These are phyloP conservation scores for Chaetomium cochliodes DNA, from an alignment of 495 filamentous ascomycete species.

Conservation along the genomic window DNA sequence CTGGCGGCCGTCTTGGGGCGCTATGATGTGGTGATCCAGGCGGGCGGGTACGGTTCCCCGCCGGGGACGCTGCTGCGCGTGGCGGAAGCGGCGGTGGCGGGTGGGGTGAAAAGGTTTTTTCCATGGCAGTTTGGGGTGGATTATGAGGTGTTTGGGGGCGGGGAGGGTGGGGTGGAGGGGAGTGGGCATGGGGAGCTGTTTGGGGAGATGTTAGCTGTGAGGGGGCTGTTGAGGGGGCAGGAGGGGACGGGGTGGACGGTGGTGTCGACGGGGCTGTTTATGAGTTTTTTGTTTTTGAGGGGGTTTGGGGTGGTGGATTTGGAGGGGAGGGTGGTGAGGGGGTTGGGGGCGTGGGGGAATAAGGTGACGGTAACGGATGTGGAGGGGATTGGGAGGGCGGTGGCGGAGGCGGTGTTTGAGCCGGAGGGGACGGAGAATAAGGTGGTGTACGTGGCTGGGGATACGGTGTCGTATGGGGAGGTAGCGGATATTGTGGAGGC, in stretches of 20 bases:
- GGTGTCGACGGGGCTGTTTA: conserved; percentile 63
- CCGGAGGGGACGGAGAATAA: conserved; percentile 32
- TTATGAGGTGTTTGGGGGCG: conserved; percentile 56
- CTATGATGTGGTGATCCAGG: conserved; percentile 55
- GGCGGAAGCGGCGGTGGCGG: conserved; percentile 49
- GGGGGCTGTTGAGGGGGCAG: conserved; percentile 52
- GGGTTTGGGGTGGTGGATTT: conserved; percentile 57
- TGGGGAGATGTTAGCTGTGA: conserved; percentile 60
- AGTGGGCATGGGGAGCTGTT: conserved; percentile 55
- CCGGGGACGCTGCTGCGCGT: conserved; percentile 53
- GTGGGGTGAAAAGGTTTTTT: conserved; percentile 48
- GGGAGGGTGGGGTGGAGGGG: conserved; percentile 29
- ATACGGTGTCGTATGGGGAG: conserved; percentile 55
- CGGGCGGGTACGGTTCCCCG: conserved; percentile 54
- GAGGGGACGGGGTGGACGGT: conserved; percentile 53
- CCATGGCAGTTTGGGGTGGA: conserved; percentile 70
- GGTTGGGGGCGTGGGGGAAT: conserved; percentile 57
- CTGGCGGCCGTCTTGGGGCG: conserved; percentile 47
- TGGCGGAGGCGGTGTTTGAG: conserved; percentile 51
- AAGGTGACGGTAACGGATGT: conserved; percentile 57
- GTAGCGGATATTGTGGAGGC: conserved; percentile 30
- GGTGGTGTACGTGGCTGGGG: conserved; percentile 57
- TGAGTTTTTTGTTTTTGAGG: conserved; percentile 59
- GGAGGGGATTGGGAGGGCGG: conserved; percentile 57
- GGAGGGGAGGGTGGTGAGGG: conserved; percentile 41